phyloP scores from a whole-genome alignment of 306 rosid species.

The Purshia tridentata region DNA sequence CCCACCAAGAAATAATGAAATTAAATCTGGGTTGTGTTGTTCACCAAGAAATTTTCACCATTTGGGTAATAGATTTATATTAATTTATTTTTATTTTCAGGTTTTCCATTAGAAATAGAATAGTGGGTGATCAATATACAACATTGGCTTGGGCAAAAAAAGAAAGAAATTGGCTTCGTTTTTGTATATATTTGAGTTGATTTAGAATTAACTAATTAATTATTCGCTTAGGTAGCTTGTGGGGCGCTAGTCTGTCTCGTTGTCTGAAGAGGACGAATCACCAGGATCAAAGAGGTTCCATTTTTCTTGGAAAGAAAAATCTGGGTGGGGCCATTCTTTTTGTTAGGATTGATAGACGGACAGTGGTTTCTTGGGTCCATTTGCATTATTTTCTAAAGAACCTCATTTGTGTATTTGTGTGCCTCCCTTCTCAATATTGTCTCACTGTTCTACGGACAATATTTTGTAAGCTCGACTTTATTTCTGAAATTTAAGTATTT shows the following conservation, averaged over 20 bases:
- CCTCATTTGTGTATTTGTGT: constrained; percentile 2
- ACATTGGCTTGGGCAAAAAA: not conserved
- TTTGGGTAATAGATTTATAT: not conserved
- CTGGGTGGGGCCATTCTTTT: constrained; percentile 17
- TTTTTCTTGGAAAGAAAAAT: constrained; percentile 16
- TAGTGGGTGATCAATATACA: not conserved
- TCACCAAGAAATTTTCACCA: too few relatives aligned
- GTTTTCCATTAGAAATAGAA: not conserved
- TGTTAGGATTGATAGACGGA: not conserved
- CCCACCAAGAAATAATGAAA: not conserved
- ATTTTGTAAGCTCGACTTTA: not conserved
- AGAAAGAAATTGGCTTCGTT: too few relatives aligned
- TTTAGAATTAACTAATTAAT: not conserved
- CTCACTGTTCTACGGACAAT: not conserved
- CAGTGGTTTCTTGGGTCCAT: constrained; percentile 20
- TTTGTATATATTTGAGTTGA: not conserved
- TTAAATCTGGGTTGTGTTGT: not conserved
- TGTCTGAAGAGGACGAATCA: constrained; percentile 10
- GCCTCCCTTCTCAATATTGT: not conserved
- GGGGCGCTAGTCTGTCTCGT: not conserved
- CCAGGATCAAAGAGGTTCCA: constrained; percentile 21
- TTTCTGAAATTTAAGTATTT: not conserved
- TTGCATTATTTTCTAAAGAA: constrained; percentile 5
- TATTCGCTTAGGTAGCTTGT: not conserved
- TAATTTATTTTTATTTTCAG: not conserved